A percentile compares a stretch with the other conserved stretches of the same genome.
Evolutionary conservation across 257 asterid species (phyloP).

Genomic region (Mentha longifolia): DNA sequence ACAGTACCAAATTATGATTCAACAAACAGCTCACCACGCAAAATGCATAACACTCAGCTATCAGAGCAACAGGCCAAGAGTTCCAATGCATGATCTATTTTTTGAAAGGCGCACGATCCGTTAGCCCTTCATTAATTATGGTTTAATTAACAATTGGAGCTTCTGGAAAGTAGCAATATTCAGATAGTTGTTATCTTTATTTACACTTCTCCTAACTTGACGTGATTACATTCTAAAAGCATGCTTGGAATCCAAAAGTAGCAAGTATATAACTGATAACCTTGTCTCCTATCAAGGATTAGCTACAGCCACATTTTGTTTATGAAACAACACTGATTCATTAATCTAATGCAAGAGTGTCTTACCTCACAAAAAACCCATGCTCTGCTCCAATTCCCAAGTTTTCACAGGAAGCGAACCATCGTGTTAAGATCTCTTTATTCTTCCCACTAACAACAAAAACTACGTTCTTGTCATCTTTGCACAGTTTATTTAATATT

Average conservation of each 20-base stretch:
- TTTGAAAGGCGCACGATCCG: no score
- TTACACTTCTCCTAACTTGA: neutral
- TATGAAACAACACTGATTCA: neutral
- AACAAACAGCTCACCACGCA: neutral
- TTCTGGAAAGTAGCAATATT: neutral
- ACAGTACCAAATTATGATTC: neutral
- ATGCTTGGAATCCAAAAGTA: constrained; percentile 6
- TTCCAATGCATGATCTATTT: neutral
- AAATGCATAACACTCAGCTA: neutral
- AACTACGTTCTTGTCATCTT: constrained; percentile 65
- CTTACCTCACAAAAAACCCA: constrained; percentile 76
- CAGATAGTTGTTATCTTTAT: neutral
- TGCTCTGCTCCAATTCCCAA: constrained; percentile 83
- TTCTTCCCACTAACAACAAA: constrained; percentile 81
- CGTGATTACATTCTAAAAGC: constrained; percentile 3
- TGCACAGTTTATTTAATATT: constrained; percentile 64
- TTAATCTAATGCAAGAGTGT: constrained; percentile 4
- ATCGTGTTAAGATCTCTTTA: constrained; percentile 54
- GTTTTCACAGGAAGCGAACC: constrained; percentile 71
- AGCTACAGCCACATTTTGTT: neutral
- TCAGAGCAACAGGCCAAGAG: neutral
- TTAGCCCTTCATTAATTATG: neutral
- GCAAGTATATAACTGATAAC: neutral
- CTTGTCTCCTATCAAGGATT: neutral
- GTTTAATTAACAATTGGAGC: neutral